Base-by-base conservation (phyloP, 2,329 filamentous ascomycete species). In the Cladosporium phlei region DNA sequence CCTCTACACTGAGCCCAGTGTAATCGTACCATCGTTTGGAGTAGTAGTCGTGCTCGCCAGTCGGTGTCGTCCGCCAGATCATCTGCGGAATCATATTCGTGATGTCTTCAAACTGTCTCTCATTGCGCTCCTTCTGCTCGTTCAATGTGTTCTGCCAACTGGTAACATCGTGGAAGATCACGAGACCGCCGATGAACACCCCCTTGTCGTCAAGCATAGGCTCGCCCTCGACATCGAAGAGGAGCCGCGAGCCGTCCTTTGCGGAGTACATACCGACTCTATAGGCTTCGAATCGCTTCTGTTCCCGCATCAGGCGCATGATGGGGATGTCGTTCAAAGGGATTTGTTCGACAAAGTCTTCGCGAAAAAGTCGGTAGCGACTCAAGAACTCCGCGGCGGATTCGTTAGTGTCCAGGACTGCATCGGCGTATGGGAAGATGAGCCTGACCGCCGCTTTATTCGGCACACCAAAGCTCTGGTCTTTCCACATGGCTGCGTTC, bases 401-500 rank as follows among this genome's bases (percentile, higher is more conserved):
- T 20, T 63, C 59, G 3, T 52, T 62, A n/a, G 68, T 64, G 32
- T 69, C 60, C 32, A 52, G 59, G 2, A 57, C 65, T 24, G 69
- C 53, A 25, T 62, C 57, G 14, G 61, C 56, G 47, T 59, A 60
- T 7, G 61, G 61, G 30, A 60, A 63, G 4, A 66, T 50, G 2
- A 74, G 56, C 38, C 65, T 62, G 14, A 74, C 59, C 34, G 72
- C 78, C 3, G 84, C 83, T 55, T 77, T 78, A 58, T 91, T 91
- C 3, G 85, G 82, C 33, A 88, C 81, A 0, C 79, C 82, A 37
- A 88, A 80, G 38, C 79, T 84, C 44, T 84, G 80, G 54, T 91
- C 86, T 59, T 83, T 85, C 86, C 86, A 90, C 80, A 89, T 86
- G 19, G 84, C n/a, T n/a, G n/a, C n/a, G n/a, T n/a, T n/a, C n/a